Conservation (phyloP, 1,139 yeast genomes). For the Candida sojae region DNA sequence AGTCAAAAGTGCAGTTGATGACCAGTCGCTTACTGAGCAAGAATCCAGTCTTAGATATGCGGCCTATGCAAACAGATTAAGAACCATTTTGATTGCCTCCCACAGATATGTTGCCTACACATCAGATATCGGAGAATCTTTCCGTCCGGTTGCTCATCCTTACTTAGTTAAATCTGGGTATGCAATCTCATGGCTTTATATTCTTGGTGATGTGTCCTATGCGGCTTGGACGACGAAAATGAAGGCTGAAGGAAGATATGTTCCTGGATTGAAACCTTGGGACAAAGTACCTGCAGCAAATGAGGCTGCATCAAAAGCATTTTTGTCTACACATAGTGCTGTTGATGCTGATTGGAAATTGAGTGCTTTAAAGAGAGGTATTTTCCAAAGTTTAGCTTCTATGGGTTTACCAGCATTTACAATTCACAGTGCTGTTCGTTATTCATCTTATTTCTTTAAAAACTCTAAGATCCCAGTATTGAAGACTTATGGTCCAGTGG, state of each 20-base stretch:
- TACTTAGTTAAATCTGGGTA: slow-evolving; percentile 63
- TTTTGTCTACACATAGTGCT: slow-evolving; percentile 24
- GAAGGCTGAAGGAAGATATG: slow-evolving; percentile 66
- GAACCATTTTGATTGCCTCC: slow-evolving; percentile 72
- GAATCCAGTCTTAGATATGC: slow-evolving; percentile 71
- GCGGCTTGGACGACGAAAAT: slow-evolving; percentile 76
- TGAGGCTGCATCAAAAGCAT: slow-evolving; percentile 38
- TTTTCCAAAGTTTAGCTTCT: slow-evolving; percentile 79
- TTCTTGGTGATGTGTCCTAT: slow-evolving; percentile 75
- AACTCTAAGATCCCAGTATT: slow-evolving; percentile 40
- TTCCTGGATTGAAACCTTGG: slow-evolving; percentile 72
- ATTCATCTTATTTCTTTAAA: slow-evolving; percentile 60
- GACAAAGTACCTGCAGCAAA: slow-evolving; percentile 44
- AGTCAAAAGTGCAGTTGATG: slow-evolving; percentile 14
- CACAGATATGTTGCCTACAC: slow-evolving; percentile 87
- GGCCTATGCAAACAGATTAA: slow-evolving; percentile 74
- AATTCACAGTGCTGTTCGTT: slow-evolving; percentile 76
- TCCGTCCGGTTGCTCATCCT: slow-evolving; percentile 83
- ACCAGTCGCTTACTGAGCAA: slow-evolving; percentile 18
- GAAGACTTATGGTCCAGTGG: slow-evolving; percentile 75
- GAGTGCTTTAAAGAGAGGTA: slow-evolving; percentile 66
- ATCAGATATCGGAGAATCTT: slow-evolving; percentile 87
- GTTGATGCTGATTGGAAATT: slow-evolving; percentile 65
- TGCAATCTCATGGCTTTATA: slow-evolving; percentile 75
- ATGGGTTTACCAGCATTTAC: slow-evolving; percentile 90